phyloP scores from a whole-genome alignment of 2,329 filamentous ascomycete genomes.

The Fusarium sp. region DNA sequence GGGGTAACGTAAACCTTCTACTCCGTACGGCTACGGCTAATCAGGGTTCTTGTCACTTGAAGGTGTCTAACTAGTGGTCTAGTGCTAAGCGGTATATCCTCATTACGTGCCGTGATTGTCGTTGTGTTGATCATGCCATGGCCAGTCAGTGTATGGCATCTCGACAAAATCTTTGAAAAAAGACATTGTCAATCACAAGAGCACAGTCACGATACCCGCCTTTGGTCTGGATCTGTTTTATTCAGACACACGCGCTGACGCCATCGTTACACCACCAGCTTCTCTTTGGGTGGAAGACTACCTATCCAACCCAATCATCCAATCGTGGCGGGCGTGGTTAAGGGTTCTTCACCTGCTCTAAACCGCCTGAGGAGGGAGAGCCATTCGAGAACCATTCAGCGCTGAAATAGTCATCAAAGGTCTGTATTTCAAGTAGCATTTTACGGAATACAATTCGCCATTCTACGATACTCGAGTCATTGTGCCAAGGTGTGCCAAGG shows the following conservation, averaged over 20 bases:
- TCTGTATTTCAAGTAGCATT: slow-evolving; percentile 1
- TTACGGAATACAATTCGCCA: neutral
- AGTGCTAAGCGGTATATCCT: slow-evolving; percentile 1
- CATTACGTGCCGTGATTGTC: neutral
- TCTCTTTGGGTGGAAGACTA: neutral
- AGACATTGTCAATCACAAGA: slow-evolving; percentile 9
- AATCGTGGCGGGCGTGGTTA: neutral
- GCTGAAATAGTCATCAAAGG: neutral
- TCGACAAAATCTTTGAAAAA: neutral
- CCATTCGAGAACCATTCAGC: neutral
- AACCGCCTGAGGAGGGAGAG: slow-evolving; percentile 11
- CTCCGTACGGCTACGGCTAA: no score
- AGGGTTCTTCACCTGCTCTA: neutral
- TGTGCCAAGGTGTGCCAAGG: slow-evolving; percentile 13
- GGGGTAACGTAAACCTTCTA: slow-evolving; percentile 33
- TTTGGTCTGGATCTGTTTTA: slow-evolving; percentile 2
- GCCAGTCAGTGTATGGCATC: neutral
- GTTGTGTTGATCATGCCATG: neutral
- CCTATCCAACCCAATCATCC: neutral
- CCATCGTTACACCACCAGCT: slow-evolving; percentile 33
- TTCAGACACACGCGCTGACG: slow-evolving; percentile 22
- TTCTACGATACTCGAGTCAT: slow-evolving; percentile 14
- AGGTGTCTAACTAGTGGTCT: slow-evolving; percentile 13
- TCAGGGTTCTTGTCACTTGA: slow-evolving; percentile 15
- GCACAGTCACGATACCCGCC: neutral